Conservation (phyloP, 768 basidiomycete genomes). For the Dendrothele bispora region DNA sequence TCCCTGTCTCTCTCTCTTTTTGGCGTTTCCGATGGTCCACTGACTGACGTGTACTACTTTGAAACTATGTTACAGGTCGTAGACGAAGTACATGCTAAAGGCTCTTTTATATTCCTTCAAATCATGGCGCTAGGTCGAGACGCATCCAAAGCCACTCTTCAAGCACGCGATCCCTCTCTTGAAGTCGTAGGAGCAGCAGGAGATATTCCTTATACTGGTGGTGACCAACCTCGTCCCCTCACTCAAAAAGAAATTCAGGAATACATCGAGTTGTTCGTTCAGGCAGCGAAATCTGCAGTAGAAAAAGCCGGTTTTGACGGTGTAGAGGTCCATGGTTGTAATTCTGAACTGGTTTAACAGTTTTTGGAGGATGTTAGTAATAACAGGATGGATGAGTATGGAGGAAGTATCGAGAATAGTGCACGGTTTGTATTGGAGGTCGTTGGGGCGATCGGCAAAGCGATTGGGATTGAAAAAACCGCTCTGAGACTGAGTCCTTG, state of each 20-base stretch:
- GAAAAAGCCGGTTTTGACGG: constrained; percentile 55
- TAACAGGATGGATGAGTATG: constrained; percentile 49
- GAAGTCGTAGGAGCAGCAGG: constrained; percentile 21
- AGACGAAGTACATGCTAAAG: constrained; percentile 47
- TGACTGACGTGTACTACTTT: no score
- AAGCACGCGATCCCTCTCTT: constrained; percentile 14
- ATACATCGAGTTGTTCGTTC: constrained; percentile 36
- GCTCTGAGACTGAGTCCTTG: constrained; percentile 46
- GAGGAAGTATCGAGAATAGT: constrained; percentile 50
- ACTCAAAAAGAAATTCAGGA: constrained; percentile 37
- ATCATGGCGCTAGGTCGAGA: constrained; percentile 43
- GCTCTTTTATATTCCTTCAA: constrained; percentile 43
- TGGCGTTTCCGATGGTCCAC: background rate
- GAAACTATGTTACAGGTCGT: constrained; percentile 33
- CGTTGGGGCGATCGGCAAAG: constrained; percentile 36
- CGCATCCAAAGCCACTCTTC: constrained; percentile 13
- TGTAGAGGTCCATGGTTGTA: constrained; percentile 40
- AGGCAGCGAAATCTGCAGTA: constrained; percentile 41
- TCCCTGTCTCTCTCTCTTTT: background rate
- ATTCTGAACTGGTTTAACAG: constrained; percentile 36
- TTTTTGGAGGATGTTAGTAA: constrained; percentile 40
- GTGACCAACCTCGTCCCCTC: constrained; percentile 26
- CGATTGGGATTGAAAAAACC: constrained; percentile 42
- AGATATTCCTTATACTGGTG: no score
- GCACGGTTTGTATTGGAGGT: constrained; percentile 46